A percentile compares a stretch with the other conserved stretches of the same genome.
phyloP scores from a whole-genome alignment of 164 flowering plant species.

The Chloranthus sessilifolius region DNA sequence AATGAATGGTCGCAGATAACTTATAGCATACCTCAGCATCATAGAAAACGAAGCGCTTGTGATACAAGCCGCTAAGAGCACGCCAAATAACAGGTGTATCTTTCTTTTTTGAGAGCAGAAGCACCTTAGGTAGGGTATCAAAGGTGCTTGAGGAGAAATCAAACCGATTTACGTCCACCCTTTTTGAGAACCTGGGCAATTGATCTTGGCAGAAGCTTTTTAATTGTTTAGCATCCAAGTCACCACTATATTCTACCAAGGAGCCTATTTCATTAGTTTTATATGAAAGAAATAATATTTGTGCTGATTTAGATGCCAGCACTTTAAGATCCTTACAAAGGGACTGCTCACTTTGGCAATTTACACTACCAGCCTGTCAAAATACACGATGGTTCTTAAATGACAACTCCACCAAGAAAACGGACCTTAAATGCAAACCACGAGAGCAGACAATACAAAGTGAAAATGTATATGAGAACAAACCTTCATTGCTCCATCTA shows the following conservation, averaged over 20 bases:
- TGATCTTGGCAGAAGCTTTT: conserved; percentile 67
- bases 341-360: conserved; percentile 56
- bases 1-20: no score
- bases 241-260: conserved; percentile 69
- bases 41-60: conserved; percentile 52
- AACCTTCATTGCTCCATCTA: conserved; percentile 86
- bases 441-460: not conserved
- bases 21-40: conserved; percentile 60
- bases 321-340: conserved; percentile 69
- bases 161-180: conserved; percentile 38
- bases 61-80: conserved; percentile 78
- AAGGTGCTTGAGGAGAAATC: conserved; percentile 26
- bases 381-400: conserved; percentile 1
- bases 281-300: conserved; percentile 60
- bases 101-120: conserved; percentile 84
- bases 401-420: not conserved
- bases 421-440: not conserved
- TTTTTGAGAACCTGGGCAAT: conserved; percentile 72
- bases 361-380: conserved; percentile 67
- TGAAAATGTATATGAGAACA: not conserved
- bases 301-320: conserved; percentile 39
- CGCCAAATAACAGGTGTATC: conserved; percentile 95
- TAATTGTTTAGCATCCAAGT: conserved; percentile 39
- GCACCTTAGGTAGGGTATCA: conserved; percentile 48
- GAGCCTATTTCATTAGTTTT: conserved; percentile 50